Evolutionary conservation across 495 filamentous ascomycete genomes (phyloP).

Genomic region (Aspergillus indologenus): DNA sequence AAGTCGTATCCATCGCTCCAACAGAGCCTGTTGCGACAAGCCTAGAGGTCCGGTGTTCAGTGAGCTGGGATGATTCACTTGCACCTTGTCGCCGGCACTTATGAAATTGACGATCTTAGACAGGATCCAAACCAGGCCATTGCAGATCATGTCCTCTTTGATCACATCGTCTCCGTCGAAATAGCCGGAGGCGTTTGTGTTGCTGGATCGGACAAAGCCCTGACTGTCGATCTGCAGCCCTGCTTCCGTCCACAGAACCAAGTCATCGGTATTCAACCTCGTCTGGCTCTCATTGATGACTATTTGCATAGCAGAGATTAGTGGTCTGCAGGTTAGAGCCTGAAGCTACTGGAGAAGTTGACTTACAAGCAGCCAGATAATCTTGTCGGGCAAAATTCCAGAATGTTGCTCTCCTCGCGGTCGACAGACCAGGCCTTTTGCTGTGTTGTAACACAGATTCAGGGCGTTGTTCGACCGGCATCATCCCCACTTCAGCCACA

Average conservation of each 20-base stretch:
- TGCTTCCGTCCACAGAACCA: slow-evolving; percentile 58
- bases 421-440: slow-evolving; percentile 44
- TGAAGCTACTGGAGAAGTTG: neutral
- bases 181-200: slow-evolving; percentile 42
- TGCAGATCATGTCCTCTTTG: slow-evolving; percentile 61
- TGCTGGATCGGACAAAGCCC: slow-evolving; percentile 54
- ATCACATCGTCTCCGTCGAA: slow-evolving; percentile 49
- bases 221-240: slow-evolving; percentile 55
- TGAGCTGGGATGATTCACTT: slow-evolving; percentile 27
- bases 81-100: slow-evolving; percentile 50
- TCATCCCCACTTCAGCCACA: slow-evolving; percentile 62
- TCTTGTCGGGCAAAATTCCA: slow-evolving; percentile 67
- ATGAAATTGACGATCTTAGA: slow-evolving; percentile 63
- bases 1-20: slow-evolving; percentile 56
- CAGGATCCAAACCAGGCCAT: slow-evolving; percentile 61
- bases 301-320: slow-evolving; percentile 14
- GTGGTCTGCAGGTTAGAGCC: neutral
- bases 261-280: slow-evolving; percentile 58
- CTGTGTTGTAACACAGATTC: slow-evolving; percentile 25
- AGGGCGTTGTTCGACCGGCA: slow-evolving; percentile 48
- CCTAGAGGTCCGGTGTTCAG: slow-evolving; percentile 41
- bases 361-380: slow-evolving; percentile 61
- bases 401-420: slow-evolving; percentile 57
- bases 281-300: slow-evolving; percentile 62
- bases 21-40: slow-evolving; percentile 49